Evolutionary conservation across 2,329 filamentous ascomycete genomes (phyloP).

Genomic region (Fusarium redolens): DNA sequence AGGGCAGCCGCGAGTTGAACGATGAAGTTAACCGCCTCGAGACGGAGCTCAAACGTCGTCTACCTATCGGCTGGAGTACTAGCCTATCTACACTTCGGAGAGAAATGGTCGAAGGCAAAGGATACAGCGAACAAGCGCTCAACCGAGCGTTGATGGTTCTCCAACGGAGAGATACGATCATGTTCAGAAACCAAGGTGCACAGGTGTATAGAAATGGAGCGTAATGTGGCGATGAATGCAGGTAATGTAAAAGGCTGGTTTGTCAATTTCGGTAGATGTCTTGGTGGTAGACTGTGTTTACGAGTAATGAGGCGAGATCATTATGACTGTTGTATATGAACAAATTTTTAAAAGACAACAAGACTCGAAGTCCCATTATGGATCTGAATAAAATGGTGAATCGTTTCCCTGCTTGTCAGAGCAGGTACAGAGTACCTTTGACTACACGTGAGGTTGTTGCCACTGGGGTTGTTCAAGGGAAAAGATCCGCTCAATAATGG

Average conservation of each 20-base stretch:
- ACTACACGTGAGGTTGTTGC: neutral
- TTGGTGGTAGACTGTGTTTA: constrained; percentile 34
- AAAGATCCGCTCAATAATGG: neutral
- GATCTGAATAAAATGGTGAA: neutral
- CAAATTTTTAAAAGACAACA: constrained; percentile 24
- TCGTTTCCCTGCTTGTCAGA: neutral
- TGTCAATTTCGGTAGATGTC: constrained; percentile 17
- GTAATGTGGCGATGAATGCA: constrained; percentile 49
- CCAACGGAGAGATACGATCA: constrained; percentile 87
- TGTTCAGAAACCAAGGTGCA: constrained; percentile 80
- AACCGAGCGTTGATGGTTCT: constrained; percentile 87
- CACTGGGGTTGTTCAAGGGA: neutral
- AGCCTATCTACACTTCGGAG: constrained; percentile 85
- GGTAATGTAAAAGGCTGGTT: constrained; percentile 30
- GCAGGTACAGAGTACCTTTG: neutral
- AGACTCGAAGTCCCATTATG: neutral
- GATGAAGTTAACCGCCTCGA: constrained; percentile 90
- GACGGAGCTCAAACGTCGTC: constrained; percentile 83
- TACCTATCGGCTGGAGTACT: constrained; percentile 96
- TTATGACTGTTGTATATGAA: constrained; percentile 3
- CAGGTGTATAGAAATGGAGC: constrained; percentile 81
- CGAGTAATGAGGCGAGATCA: constrained; percentile 38
- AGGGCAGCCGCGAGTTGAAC: constrained; percentile 88
- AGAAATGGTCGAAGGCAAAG: constrained; percentile 92
- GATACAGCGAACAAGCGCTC: constrained; percentile 87